Conservation (phyloP, 768 basidiomycete genomes). For the Suillus weaverae region DNA sequence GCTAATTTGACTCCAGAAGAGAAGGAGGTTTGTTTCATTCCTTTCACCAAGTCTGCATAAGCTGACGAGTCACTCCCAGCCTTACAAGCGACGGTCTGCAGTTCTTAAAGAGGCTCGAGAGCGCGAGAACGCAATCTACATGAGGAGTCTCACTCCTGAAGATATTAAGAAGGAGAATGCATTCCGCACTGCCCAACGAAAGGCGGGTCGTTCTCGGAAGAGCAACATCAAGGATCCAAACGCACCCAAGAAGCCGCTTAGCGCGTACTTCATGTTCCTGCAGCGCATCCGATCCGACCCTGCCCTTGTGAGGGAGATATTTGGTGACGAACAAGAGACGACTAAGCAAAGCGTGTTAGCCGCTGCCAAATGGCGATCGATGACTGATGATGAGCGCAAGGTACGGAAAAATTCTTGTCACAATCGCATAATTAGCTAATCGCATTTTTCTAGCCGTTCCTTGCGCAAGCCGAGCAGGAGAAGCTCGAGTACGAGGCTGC, state of each 20-base stretch:
- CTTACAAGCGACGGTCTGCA: conserved; percentile 83
- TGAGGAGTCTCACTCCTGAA: conserved; percentile 86
- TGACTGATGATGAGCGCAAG: conserved; percentile 93
- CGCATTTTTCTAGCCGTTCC: conserved; percentile 65
- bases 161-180: conserved; percentile 94
- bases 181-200: conserved; percentile 89
- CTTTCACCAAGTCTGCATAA: conserved; percentile 22
- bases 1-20: conserved; percentile 73
- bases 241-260: conserved; percentile 93
- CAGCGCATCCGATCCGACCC: conserved; percentile 85
- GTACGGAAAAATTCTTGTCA: conserved; percentile 42
- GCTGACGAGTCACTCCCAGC: conserved; percentile 44
- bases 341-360: conserved; percentile 94
- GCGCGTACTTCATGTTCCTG: conserved; percentile 93
- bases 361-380: conserved; percentile 88
- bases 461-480: conserved; percentile 92
- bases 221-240: conserved; percentile 97
- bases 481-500: conserved; percentile 92
- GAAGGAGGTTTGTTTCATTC: conserved; percentile 65
- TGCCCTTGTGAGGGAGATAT: conserved; percentile 72
- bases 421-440: conserved; percentile 16
- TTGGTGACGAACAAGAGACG: conserved; percentile 89
- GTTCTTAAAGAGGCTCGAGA: conserved; percentile 84
- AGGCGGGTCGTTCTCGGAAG: conserved; percentile 89
- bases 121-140: conserved; percentile 78